A percentile compares a stretch with the other conserved stretches of the same genome.
Evolutionary conservation across 2,329 filamentous ascomycete species (phyloP).

Genomic region (Alternaria novae-zelandiae): DNA sequence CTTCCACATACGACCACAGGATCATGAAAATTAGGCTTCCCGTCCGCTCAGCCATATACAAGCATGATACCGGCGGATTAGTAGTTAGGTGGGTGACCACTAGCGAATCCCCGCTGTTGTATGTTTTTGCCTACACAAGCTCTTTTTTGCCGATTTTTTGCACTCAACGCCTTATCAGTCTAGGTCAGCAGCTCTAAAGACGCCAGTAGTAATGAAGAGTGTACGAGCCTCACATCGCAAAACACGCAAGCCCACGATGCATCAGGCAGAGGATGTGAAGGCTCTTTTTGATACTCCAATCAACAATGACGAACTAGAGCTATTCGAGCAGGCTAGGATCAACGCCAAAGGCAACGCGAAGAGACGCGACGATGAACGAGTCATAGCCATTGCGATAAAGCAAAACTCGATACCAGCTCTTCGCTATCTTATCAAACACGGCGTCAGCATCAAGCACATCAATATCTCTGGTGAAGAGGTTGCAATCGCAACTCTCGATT

Average conservation of each 20-base stretch:
- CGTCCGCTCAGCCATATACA: too few relatives aligned
- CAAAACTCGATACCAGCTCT: not conserved
- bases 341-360: not conserved
- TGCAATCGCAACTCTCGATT: not conserved
- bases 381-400: not conserved
- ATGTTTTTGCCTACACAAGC: not conserved
- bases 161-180: not conserved
- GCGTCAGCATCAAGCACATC: not conserved
- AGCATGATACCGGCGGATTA: too few relatives aligned
- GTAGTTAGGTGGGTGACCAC: too few relatives aligned
- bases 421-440: not conserved
- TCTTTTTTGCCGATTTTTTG: not conserved
- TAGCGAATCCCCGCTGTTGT: not conserved
- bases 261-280: not conserved
- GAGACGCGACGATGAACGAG: not conserved
- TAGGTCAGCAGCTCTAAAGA: not conserved
- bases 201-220: not conserved
- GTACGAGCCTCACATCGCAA: not conserved
- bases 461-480: not conserved
- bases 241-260: not conserved
- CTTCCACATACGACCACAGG: too few relatives aligned
- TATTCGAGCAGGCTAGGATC: not conserved
- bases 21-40: too few relatives aligned
- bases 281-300: not conserved
- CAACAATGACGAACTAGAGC: not conserved